Base-by-base conservation (phyloP, 2,329 filamentous ascomycete species). In the Colletotrichum gloeosporioides region DNA sequence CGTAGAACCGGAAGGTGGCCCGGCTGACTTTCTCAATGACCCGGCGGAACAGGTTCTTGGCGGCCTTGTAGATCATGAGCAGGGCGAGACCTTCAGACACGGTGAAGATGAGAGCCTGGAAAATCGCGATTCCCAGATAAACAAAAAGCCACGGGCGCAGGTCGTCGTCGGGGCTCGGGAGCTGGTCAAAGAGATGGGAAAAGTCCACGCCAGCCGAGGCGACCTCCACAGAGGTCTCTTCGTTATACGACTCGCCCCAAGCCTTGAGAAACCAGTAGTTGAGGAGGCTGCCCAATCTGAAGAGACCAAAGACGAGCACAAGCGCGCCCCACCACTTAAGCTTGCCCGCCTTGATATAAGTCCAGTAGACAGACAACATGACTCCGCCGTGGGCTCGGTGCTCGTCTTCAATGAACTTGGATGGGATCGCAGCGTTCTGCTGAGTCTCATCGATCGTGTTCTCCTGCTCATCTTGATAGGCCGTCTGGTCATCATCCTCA, bases 1-100 rank as follows among this genome's bases (percentile, higher is more conserved):
- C 96, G 85, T 98, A 97, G 84, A 96, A 98, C 2, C 95, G 92
- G 85, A 98, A 98, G 0, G 93, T 96, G 0, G 96, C 95, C 80
- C 92, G 91, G 81, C 93, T 94, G 66, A 98, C 95, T 68, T 90
- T 91, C 3, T 90, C 86, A 85, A 98, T 92, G 25, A 95, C 94
- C 53, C 92, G 89, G 77, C 88, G 88, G 84, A 98, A 98, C 66
- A 98, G 90, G 8, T 88, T 87, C 79, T 93, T 94, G 1, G 95
- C 95, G 1, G 96, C 95, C 36, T 91, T 90, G 82, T 97, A 96
- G 27, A 95, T 92, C 78, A 98, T 95, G n/a, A 93, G 86, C 15
- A 96, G 89, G 81, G 96, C 91, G 36, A 95, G 88, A 8, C 92
- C 84, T 77, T 95, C 92, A 0, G 92, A 92, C 10, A 93, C 79